These are phyloP conservation scores for Porphyrellus sp. DNA, from an alignment of 1,284 basidiomycete genomes.

Conservation along the genomic window DNA sequence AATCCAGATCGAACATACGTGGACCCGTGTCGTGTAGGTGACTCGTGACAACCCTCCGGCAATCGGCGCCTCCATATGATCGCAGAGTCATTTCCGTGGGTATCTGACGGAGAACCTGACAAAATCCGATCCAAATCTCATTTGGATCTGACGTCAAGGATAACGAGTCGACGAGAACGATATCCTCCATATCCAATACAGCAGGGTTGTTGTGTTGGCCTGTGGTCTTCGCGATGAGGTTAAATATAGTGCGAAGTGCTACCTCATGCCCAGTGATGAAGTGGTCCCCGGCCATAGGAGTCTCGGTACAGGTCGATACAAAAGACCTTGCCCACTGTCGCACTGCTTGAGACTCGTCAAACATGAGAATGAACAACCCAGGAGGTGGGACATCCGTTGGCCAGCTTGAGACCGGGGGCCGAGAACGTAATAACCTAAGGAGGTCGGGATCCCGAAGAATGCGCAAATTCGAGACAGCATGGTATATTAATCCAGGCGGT, in stretches of 20 bases:
- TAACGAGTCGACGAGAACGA: slow-evolving; percentile 15
- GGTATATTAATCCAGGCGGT: slow-evolving; percentile 55
- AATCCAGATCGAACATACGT: slow-evolving; percentile 46
- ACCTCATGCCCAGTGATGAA: slow-evolving; percentile 46
- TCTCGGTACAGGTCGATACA: slow-evolving; percentile 32
- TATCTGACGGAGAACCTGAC: slow-evolving; percentile 48
- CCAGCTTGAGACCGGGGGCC: slow-evolving; percentile 48
- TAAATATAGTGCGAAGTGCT: slow-evolving; percentile 42
- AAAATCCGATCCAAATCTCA: slow-evolving; percentile 57
- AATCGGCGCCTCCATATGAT: slow-evolving; percentile 38
- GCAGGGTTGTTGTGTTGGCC: background rate
- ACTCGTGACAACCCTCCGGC: slow-evolving; percentile 51
- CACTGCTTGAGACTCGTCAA: slow-evolving; percentile 47
- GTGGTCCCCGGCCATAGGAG: slow-evolving; percentile 47
- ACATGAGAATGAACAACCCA: slow-evolving; percentile 58
- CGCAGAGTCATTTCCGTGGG: slow-evolving; percentile 46
- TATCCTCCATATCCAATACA: slow-evolving; percentile 5
- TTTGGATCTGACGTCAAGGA: slow-evolving; percentile 38
- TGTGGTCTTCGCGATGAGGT: slow-evolving; percentile 18
- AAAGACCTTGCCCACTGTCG: slow-evolving; percentile 60
- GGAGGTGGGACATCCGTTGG: slow-evolving; percentile 56
- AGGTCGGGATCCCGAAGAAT: slow-evolving; percentile 56
- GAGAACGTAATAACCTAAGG: slow-evolving; percentile 42
- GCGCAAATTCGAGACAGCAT: slow-evolving; percentile 62
- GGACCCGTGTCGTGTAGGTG: slow-evolving; percentile 62